Conservation (phyloP, 441 rosid species). For the Theobroma grandiflorum region DNA sequence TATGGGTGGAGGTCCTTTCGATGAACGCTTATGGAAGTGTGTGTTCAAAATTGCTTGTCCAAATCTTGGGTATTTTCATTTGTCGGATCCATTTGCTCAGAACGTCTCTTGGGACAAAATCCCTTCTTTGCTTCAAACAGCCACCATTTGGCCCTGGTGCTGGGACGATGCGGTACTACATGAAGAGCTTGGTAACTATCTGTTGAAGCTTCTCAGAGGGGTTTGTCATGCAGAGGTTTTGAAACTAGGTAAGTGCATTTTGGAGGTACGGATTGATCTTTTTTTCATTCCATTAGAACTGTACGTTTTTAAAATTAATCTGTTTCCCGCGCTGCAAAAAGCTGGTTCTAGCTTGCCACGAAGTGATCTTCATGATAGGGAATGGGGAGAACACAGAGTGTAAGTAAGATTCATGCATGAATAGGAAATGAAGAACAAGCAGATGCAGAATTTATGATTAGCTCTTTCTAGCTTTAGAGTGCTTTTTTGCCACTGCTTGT, state of each 20-base stretch:
- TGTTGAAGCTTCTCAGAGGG: background rate
- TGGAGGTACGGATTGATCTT: background rate
- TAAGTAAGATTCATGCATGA: too few relatives aligned
- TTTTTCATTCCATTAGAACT: background rate
- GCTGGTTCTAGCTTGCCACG: too few relatives aligned
- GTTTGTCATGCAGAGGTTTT: background rate
- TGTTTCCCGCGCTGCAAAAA: too few relatives aligned
- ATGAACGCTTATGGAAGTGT: background rate
- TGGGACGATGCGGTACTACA: background rate
- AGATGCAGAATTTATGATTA: too few relatives aligned
- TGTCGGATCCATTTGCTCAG: background rate
- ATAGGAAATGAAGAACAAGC: too few relatives aligned
- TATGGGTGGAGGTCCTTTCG: background rate
- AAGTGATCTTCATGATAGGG: too few relatives aligned
- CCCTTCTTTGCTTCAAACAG: background rate
- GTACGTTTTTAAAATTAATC: background rate
- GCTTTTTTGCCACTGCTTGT: too few relatives aligned
- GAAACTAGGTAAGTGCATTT: background rate
- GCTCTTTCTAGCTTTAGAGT: too few relatives aligned
- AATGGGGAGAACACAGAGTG: too few relatives aligned
- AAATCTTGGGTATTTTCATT: background rate
- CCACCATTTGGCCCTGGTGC: background rate
- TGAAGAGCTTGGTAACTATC: background rate
- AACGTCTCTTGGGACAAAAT: background rate
- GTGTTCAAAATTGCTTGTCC: background rate